Evolutionary conservation across 2,329 filamentous ascomycete genomes (phyloP), one percentile per base, ranked within the genome.

Genomic region (Ophiosphaerella herpotricha): DNA sequence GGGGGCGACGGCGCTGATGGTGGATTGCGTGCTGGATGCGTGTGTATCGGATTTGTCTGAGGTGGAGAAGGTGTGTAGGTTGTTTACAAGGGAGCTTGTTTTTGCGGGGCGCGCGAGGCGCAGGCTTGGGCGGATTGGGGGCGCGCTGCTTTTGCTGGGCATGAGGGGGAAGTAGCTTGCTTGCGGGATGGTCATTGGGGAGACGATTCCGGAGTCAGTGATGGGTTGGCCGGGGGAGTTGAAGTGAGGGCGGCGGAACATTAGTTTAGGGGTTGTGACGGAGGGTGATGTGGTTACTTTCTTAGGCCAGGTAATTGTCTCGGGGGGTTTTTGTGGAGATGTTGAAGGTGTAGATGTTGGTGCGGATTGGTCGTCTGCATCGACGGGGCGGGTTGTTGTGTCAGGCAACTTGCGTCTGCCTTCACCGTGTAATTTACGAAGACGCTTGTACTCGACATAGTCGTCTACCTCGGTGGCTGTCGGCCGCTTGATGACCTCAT

Each of bases 391-490:
- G 7, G 21, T 16, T 12, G 13, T 4, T 21, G 37, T 12, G 18
- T 6, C 29, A 24, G 40, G 14, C n/a, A 33, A 52, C 26, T 49
- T 55, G 16, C 39, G 55, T 7, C 46, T 59, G 0, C 43, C 26
- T 3, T 66, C 61, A 5, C 58, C 63, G 16, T 65, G 39, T 13
- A 59, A 13, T 9, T 58, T 69, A 7, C 66, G 61, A 7, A 77
- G 51, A 1, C 75, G 73, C 55, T 80, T 80, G 64, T 78, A 80
- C 43, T 78, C 77, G 5, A 58, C 54, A 48, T 79, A 80, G 45
- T 80, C 78, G 50, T 80, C 78, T 5, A 78, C 53, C 47, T 80
- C 78, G 36, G 74, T 74, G 1, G 74, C 66, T 12, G 65, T 71
- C 0, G 78, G 78, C 26, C 72, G 72, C 35, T 61, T 61, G 16